Conservation (phyloP, 2,329 filamentous ascomycete genomes). For the Talaromyces funiculosus region DNA sequence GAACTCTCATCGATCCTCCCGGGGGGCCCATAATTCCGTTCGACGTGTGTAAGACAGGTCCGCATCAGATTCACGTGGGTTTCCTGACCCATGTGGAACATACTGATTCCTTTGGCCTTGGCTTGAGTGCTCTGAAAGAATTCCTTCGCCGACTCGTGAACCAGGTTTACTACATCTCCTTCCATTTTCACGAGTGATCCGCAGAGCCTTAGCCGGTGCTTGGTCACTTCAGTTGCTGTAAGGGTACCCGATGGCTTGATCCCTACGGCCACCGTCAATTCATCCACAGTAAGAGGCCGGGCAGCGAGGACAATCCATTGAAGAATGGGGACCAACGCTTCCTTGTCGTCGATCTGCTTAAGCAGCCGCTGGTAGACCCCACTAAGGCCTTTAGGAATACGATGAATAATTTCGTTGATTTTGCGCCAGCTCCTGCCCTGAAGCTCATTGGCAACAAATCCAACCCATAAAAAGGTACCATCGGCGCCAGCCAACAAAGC, state of each 20-base stretch:
- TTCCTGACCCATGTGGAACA: neutral
- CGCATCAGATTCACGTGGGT: neutral
- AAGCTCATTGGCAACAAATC: neutral
- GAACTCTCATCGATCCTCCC: too few species aligned
- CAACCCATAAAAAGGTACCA: neutral
- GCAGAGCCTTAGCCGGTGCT: neutral
- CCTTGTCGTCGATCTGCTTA: neutral
- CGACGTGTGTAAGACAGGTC: neutral
- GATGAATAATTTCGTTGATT: neutral
- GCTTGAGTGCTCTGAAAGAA: neutral
- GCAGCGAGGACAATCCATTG: neutral
- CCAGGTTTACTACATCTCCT: neutral
- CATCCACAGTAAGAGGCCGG: neutral
- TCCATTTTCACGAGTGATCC: neutral
- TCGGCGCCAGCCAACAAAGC: neutral
- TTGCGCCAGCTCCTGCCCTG: neutral
- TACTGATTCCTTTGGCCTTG: neutral
- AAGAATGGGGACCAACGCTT: neutral
- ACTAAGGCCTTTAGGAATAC: neutral
- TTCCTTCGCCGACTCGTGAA: neutral
- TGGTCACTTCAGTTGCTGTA: neutral
- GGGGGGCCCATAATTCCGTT: neutral
- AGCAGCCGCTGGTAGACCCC: neutral
- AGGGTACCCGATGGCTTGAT: neutral
- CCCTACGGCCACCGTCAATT: neutral